A percentile compares a stretch with the other conserved stretches of the same genome.
Evolutionary conservation across 305 asterid species (phyloP).

Genomic region (Lippia alba): DNA sequence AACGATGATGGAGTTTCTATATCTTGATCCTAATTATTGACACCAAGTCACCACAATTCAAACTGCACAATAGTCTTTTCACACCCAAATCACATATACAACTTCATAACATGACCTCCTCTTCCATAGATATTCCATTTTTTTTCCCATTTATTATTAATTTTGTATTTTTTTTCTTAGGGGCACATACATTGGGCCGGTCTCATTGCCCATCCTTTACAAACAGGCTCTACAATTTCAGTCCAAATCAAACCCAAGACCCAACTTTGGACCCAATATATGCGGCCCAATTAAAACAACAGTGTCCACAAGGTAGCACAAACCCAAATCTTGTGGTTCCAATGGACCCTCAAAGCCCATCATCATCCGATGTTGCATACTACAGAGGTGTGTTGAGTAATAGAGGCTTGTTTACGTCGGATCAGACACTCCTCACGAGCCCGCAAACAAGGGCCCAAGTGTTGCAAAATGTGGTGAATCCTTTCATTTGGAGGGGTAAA

Average conservation of each 20-base stretch:
- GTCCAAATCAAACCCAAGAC: slow-evolving; percentile 40
- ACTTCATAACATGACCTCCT: too few relatives aligned
- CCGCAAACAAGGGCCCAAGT: slow-evolving; percentile 52
- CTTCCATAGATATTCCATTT: too few relatives aligned
- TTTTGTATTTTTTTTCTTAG: slow-evolving; percentile 33
- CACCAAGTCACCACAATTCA: too few relatives aligned
- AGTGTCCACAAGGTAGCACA: slow-evolving; percentile 52
- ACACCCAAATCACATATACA: too few relatives aligned
- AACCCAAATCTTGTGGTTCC: slow-evolving; percentile 56
- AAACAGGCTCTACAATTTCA: slow-evolving; percentile 57
- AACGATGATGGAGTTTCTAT: too few relatives aligned
- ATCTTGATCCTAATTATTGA: too few relatives aligned
- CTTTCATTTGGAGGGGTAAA: slow-evolving; percentile 50
- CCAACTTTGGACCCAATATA: slow-evolving; percentile 50
- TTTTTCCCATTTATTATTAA: too few relatives aligned
- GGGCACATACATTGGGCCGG: slow-evolving; percentile 73
- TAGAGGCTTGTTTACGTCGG: slow-evolving; percentile 68
- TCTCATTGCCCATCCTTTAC: slow-evolving; percentile 61
- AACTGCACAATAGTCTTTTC: too few relatives aligned
- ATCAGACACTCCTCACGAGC: slow-evolving; percentile 60
- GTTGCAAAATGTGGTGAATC: slow-evolving; percentile 47
- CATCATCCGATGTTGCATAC: slow-evolving; percentile 52
- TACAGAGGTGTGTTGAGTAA: slow-evolving; percentile 49
- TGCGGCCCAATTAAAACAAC: slow-evolving; percentile 47
- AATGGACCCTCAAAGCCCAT: slow-evolving; percentile 67